Percentiles rank a stretch among this genome's conserved stretches.
Evolutionary conservation across 345 rosid species (phyloP).

Genomic region (Eucalyptus regnans): DNA sequence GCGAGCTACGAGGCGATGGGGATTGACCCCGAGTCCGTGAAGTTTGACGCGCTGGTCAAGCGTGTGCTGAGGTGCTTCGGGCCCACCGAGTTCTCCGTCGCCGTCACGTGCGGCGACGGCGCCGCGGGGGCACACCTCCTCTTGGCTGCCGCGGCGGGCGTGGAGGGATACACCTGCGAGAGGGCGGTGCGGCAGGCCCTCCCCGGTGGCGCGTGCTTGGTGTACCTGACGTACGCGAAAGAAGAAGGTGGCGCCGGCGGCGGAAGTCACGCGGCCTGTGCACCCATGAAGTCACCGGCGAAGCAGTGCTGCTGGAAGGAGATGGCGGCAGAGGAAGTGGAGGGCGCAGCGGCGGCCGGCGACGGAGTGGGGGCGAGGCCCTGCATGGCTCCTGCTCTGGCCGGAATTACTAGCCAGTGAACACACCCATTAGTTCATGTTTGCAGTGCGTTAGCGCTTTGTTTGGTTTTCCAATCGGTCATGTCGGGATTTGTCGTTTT

Average conservation of each 20-base stretch:
- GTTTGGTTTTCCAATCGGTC: neutral
- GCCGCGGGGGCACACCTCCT: slow-evolving; percentile 1
- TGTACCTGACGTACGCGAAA: slow-evolving; percentile 5
- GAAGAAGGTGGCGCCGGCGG: neutral
- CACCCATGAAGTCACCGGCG: neutral
- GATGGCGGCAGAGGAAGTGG: neutral
- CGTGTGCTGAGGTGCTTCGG: slow-evolving; percentile 45
- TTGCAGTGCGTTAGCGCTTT: neutral
- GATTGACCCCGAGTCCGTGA: slow-evolving; percentile 19
- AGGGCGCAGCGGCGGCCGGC: slow-evolving; percentile 9
- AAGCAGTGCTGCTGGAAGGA: slow-evolving; percentile 10
- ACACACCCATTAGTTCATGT: neutral
- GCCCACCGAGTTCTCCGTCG: slow-evolving; percentile 50
- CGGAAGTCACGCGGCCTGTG: neutral
- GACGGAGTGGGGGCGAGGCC: neutral
- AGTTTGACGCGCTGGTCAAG: slow-evolving; percentile 17
- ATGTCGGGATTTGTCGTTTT: neutral
- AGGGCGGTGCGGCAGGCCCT: slow-evolving; percentile 32
- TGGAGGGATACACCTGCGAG: slow-evolving; percentile 28
- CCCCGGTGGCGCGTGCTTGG: slow-evolving; percentile 19
- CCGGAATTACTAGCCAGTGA: neutral
- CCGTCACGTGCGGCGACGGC: slow-evolving; percentile 18
- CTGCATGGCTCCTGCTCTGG: neutral
- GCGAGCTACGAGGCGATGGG: slow-evolving; percentile 76
- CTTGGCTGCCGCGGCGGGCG: neutral